Conservation (phyloP, 1,284 basidiomycete genomes). For the Moesziomyces antarcticus region DNA sequence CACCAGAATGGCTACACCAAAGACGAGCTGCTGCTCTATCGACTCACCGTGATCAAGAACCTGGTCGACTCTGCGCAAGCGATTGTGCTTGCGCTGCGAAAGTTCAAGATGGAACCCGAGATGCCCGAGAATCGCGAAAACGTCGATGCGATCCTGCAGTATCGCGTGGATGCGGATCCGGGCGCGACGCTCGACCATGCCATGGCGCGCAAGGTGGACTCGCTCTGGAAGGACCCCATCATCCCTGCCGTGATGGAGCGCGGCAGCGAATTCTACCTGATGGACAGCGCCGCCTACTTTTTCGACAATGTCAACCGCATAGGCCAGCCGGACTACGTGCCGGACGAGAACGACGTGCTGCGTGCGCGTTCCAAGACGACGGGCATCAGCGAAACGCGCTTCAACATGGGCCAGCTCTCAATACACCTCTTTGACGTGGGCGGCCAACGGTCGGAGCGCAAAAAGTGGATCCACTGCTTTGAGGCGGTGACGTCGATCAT, state of each 20-base stretch:
- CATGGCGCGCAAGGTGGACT: conserved; percentile 78
- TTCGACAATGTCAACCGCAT: conserved; percentile 87
- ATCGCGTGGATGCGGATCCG: conserved; percentile 63
- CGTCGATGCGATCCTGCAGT: conserved; percentile 72
- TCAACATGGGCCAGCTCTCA: conserved; percentile 69
- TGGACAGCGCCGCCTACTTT: conserved; percentile 95
- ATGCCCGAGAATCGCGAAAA: conserved; percentile 76
- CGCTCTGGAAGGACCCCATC: conserved; percentile 90
- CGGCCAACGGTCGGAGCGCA: conserved; percentile 64
- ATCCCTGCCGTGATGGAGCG: conserved; percentile 88
- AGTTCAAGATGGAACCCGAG: conserved; percentile 85
- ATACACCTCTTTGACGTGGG: conserved; percentile 66
- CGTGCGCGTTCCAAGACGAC: conserved; percentile 90
- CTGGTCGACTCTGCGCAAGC: conserved; percentile 78
- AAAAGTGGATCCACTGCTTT: conserved; percentile 68
- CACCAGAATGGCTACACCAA: conserved; percentile 90
- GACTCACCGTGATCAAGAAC: conserved; percentile 75
- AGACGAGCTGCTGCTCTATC: conserved; percentile 82
- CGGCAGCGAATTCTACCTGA: conserved; percentile 89
- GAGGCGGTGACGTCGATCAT: conserved; percentile 64
- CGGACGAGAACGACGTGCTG: conserved; percentile 88
- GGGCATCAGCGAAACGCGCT: conserved; percentile 87
- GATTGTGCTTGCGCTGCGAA: conserved; percentile 87
- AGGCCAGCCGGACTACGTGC: conserved; percentile 81
- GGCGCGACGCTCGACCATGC: conserved; percentile 68